These are phyloP conservation scores for Telfairia occidentalis DNA, from an alignment of 331 rosid genomes.

Conservation along the genomic window DNA sequence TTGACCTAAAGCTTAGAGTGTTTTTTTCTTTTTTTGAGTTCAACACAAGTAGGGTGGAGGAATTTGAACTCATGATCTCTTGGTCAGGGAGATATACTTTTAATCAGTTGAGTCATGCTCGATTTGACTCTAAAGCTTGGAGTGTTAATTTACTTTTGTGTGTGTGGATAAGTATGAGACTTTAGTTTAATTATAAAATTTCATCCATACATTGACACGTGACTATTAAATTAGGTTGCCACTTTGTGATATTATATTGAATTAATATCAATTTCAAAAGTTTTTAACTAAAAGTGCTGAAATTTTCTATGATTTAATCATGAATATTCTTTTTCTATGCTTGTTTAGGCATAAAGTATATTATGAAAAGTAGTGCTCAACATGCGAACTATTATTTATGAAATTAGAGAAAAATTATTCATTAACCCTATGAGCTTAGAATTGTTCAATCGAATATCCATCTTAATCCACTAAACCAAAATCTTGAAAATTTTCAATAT, in stretches of 20 bases:
- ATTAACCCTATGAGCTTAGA: not conserved
- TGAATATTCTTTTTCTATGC: not conserved
- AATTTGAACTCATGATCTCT: too few species aligned
- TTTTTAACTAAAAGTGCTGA: not conserved
- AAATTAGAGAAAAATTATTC: not conserved
- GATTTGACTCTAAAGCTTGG: not conserved
- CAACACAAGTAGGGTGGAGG: too few species aligned
- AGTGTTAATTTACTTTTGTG: not conserved
- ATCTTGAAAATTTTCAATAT: not conserved
- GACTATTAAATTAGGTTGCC: not conserved
- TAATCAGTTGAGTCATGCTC: too few species aligned
- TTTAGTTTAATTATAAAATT: not conserved
- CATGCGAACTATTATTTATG: not conserved
- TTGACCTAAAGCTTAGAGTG: too few species aligned
- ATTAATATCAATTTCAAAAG: not conserved
- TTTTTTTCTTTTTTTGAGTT: too few species aligned
- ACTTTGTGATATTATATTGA: not conserved
- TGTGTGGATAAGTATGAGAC: not conserved
- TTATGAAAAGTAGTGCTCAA: not conserved
- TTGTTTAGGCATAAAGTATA: not conserved
- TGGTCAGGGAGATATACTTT: too few species aligned
- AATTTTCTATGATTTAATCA: not conserved
- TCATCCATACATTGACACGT: not conserved
- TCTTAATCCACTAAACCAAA: not conserved
- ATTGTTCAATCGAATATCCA: not conserved